Base-by-base conservation (phyloP, 2,329 filamentous ascomycete genomes). In the Epichloe sp. region DNA sequence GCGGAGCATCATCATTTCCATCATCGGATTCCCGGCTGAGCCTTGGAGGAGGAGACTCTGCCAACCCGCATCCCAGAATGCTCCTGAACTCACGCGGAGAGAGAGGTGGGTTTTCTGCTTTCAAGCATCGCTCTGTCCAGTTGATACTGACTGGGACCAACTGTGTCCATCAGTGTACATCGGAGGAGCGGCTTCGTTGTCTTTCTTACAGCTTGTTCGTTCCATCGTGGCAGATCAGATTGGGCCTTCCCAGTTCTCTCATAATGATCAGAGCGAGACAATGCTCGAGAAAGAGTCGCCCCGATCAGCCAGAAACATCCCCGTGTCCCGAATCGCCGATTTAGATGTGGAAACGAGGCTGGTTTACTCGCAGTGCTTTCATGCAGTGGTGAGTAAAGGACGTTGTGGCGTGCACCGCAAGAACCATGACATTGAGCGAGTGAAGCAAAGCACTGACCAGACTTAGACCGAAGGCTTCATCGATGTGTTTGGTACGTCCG, bases 141-240 rank as follows among this genome's bases (percentile, higher is more conserved):
- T 12, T n/a, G 10, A 31, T 26, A 2, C 12, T 42, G 42, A 31
- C n/a, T 21, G 23, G 11, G 42, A 37, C 44, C 60, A 0, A 58
- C 36, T 15, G 2, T 11, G 1, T 5, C 3, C 37, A 8, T 17
- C 42, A 76, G 71, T 76, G 0, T 76, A 71, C 47, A 66, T 76
- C 46, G 70, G 73, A n/a, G 65, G 70, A n/a, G 72, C 71, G 10
- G 73, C 74, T 1, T 72, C 74, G 0, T 62, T 81, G 14, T 79
- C 77, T 0, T 80, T 80, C 52, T 62, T 80, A 1, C 75, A 79
- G 52, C 68, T 78, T 37, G 65, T 78, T 14, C 69, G 75, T 14
- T 66, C 72, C 12, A 69, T 67, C 2, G 58, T 73, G 55, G 70
- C 70, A 10, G 71, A 72, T 35, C 69, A 77, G 53, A 75, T 78